Conservation (phyloP, 225 moss, liverwort and hornwort species). For the Thuidium tamariscinum region DNA sequence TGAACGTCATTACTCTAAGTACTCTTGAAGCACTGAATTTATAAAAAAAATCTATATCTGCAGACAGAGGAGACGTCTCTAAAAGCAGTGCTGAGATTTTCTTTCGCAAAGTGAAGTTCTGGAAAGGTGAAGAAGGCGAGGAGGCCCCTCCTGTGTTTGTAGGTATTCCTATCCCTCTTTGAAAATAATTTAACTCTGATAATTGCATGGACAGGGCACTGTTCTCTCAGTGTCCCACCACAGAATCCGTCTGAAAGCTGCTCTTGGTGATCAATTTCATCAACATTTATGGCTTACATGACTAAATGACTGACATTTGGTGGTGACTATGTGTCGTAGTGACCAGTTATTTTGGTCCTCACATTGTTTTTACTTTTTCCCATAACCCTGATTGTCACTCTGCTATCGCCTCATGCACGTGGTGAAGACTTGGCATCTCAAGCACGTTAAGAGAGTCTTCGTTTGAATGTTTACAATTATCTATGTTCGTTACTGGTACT, state of each 20-base stretch:
- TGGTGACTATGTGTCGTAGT: neutral
- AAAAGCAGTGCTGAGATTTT: slow-evolving; percentile 97
- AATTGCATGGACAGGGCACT: neutral
- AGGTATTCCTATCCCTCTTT: slow-evolving; percentile 60
- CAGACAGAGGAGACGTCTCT: slow-evolving; percentile 87
- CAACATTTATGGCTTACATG: neutral
- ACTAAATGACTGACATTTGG: neutral
- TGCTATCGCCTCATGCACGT: neutral
- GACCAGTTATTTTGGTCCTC: neutral
- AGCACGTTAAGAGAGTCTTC: neutral
- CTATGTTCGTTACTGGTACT: neutral
- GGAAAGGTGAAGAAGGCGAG: slow-evolving; percentile 99
- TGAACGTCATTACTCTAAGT: neutral
- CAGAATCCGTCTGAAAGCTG: neutral
- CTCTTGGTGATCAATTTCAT: neutral
- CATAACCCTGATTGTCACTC: neutral
- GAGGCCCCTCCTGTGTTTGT: slow-evolving; percentile 99
- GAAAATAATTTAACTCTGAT: neutral
- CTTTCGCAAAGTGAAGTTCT: slow-evolving; percentile 97
- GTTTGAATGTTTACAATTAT: neutral
- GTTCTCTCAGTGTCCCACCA: neutral
- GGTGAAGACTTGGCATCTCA: neutral
- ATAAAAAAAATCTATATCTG: neutral
- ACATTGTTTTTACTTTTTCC: neutral
- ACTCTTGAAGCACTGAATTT: neutral